Base-by-base conservation (phyloP, 2,329 filamentous ascomycete genomes). In the Sporothrix sp. region DNA sequence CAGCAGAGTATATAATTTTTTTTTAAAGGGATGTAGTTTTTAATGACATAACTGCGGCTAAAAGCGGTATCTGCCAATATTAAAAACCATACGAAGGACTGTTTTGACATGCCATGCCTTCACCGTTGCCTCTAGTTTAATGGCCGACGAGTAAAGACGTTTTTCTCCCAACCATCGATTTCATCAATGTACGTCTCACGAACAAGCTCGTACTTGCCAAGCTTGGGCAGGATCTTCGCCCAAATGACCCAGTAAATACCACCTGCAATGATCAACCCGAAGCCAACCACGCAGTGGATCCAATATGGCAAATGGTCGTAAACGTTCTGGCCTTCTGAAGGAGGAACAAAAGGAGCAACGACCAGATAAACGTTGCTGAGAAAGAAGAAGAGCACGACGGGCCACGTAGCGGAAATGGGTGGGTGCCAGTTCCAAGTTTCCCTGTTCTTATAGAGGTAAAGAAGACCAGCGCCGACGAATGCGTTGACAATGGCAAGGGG, bases 81-180 rank as follows among this genome's bases (percentile, higher is more conserved):
- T n/a, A n/a, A n/a, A n/a, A n/a, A n/a, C n/a, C n/a, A n/a, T n/a
- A n/a, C n/a, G n/a, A n/a, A n/a, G n/a, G n/a, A n/a, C n/a, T n/a
- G n/a, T n/a, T n/a, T n/a, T n/a, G n/a, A n/a, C n/a, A n/a, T n/a
- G n/a, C n/a, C n/a, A n/a, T n/a, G n/a, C n/a, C n/a, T n/a, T n/a
- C n/a, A n/a, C n/a, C n/a, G n/a, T n/a, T n/a, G n/a, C n/a, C n/a
- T n/a, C n/a, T n/a, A n/a, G n/a, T n/a, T n/a, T n/a, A n/a, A n/a
- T n/a, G 75, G 72, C 54, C 68, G 61, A 52, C 61, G 68, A 2
- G 68, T 63, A 58, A 82, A 81, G 2, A 75, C 69, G 49, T 67
- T 77, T 28, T 75, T 68, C 57, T 79, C 78, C 81, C 81, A 84
- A 2, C 81, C 79, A 60, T 84, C 80, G 37, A 76, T 70, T 0